phyloP scores from a whole-genome alignment of 2,329 filamentous ascomycete species.

The Pseudophaeomoniella oleicola region DNA sequence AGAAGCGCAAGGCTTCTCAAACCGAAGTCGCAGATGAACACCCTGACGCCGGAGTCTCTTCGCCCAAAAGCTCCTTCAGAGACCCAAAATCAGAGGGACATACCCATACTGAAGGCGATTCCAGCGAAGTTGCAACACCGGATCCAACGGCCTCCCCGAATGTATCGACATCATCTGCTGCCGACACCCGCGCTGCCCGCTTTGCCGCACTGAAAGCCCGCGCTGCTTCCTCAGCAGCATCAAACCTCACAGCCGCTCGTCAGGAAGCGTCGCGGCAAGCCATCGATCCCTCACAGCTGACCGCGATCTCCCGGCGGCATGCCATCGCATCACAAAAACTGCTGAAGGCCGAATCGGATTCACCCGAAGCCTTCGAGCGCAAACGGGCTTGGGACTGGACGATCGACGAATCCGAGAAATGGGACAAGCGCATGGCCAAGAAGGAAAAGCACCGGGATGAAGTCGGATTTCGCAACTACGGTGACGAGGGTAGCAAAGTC shows the following conservation, averaged over 20 bases:
- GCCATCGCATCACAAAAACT: constrained; percentile 85
- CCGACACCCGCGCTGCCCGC: constrained; percentile 34
- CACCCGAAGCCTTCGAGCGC: constrained; percentile 72
- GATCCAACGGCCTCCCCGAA: neutral
- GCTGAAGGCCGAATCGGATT: constrained; percentile 75
- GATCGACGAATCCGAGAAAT: constrained; percentile 79
- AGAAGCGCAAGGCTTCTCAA: neutral
- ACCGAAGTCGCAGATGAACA: neutral
- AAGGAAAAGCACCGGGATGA: constrained; percentile 68
- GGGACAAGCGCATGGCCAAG: constrained; percentile 84
- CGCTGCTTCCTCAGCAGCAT: constrained; percentile 38
- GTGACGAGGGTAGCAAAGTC: constrained; percentile 73
- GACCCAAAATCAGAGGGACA: constrained; percentile 2
- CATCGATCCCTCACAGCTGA: constrained; percentile 62
- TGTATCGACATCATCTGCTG: constrained; percentile 18
- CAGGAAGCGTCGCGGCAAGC: constrained; percentile 68
- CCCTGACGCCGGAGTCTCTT: constrained; percentile 1
- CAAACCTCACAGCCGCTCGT: constrained; percentile 71
- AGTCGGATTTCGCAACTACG: constrained; percentile 81
- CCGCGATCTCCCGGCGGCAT: constrained; percentile 67
- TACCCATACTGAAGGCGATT: neutral
- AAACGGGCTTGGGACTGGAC: constrained; percentile 99
- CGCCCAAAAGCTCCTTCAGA: constrained; percentile 3
- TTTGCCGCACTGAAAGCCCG: constrained; percentile 13
- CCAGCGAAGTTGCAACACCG: neutral